Conservation (phyloP, 1,284 basidiomycete species). For the Athelia sp. region DNA sequence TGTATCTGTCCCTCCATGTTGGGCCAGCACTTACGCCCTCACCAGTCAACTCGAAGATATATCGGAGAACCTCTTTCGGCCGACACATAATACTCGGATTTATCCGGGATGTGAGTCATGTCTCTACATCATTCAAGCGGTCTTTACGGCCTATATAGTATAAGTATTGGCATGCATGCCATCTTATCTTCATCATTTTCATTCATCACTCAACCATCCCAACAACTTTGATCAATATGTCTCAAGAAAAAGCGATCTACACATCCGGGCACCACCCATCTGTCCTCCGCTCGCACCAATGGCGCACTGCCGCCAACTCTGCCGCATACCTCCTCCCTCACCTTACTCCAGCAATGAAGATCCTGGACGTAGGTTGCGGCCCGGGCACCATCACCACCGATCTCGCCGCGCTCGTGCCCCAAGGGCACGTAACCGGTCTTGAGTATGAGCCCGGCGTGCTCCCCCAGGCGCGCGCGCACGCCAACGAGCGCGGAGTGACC, state of each 20-base stretch:
- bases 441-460: conserved; percentile 26
- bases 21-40: too few relatives aligned
- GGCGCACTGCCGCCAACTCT: conserved; percentile 38
- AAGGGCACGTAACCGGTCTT: conserved; percentile 36
- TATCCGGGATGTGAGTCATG: too few relatives aligned
- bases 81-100: too few relatives aligned
- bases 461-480: conserved; percentile 21
- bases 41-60: too few relatives aligned
- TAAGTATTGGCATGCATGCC: too few relatives aligned
- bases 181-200: too few relatives aligned
- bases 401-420: conserved; percentile 31
- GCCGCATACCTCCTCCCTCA: conserved; percentile 34
- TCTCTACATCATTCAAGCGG: too few relatives aligned
- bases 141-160: too few relatives aligned
- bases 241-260: conserved; percentile 7
- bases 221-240: background rate
- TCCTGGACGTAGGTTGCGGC: conserved; percentile 43
- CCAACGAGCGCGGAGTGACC: conserved; percentile 16
- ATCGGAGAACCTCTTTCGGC: too few relatives aligned
- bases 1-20: too few relatives aligned
- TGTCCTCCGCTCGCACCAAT: conserved; percentile 33
- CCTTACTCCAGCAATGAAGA: conserved; percentile 32
- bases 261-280: conserved; percentile 33
- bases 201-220: background rate
- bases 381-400: conserved; percentile 40